Evolutionary conservation across 345 rosid species (phyloP).

Genomic region (Melastoma malabathricum): DNA sequence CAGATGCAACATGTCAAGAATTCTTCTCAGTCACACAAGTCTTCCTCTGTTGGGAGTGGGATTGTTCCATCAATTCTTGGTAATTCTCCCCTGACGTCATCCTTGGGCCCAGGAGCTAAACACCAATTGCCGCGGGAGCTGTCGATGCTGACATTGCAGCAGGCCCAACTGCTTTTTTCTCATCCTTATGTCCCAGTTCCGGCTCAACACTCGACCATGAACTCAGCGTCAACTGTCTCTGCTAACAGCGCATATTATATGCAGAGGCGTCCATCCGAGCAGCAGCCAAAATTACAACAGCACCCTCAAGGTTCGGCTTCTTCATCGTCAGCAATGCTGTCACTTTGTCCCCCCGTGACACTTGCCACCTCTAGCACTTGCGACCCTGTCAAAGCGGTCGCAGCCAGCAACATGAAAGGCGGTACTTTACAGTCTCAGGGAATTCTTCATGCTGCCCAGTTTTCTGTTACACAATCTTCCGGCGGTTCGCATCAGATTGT

Average conservation of each 20-base stretch:
- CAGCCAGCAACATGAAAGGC: conserved; percentile 55
- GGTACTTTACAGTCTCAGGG: conserved; percentile 27
- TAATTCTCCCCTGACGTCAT: conserved; percentile 32
- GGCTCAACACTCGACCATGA: conserved; percentile 31
- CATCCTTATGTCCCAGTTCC: conserved; percentile 42
- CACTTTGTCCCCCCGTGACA: conserved; percentile 33
- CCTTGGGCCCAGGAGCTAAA: conserved; percentile 43
- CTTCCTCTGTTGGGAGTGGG: conserved; percentile 53
- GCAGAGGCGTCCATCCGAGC: conserved; percentile 54
- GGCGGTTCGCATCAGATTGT: conserved; percentile 49
- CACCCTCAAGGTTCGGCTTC: conserved; percentile 30
- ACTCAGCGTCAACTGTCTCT: conserved; percentile 19
- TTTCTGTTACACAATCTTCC: conserved; percentile 28
- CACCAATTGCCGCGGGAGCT: conserved; percentile 32
- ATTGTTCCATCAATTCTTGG: conserved; percentile 54
- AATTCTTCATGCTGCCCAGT: conserved; percentile 30
- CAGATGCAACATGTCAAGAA: conserved; percentile 63
- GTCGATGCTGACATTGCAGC: conserved; percentile 47
- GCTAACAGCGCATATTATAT: conserved; percentile 39
- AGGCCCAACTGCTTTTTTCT: conserved; percentile 42
- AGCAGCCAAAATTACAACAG: conserved; percentile 30
- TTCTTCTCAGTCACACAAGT: conserved; percentile 38
- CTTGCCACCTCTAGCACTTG: conserved; percentile 25
- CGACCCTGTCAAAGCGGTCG: conserved; percentile 65
- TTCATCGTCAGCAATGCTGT: conserved; percentile 38